Conservation (phyloP, 257 asterid genomes). For the Salvia hispanica region DNA sequence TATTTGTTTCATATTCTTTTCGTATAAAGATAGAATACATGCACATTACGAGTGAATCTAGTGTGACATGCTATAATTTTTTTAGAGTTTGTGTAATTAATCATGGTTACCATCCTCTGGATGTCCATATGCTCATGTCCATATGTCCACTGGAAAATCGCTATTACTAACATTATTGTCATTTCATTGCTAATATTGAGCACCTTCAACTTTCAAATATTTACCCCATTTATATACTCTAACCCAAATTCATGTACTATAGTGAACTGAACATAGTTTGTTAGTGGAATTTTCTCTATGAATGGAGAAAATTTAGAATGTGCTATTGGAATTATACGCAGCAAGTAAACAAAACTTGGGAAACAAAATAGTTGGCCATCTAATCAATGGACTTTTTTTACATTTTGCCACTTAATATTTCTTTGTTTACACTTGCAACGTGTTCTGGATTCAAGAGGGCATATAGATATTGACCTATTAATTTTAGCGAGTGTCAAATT, state of each 20-base stretch:
- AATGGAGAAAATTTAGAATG: background rate
- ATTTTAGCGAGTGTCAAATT: background rate
- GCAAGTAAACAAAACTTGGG: slow-evolving; percentile 17
- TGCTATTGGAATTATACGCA: slow-evolving; percentile 2
- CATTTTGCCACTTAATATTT: background rate
- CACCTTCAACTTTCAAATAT: background rate
- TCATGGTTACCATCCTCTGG: too few species aligned
- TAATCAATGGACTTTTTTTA: background rate
- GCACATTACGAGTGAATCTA: background rate
- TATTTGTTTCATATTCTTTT: slow-evolving; percentile 14
- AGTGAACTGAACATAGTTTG: slow-evolving; percentile 9
- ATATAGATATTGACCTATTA: too few species aligned
- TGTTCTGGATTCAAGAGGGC: slow-evolving; percentile 19
- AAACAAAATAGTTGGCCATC: background rate
- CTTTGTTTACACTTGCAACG: background rate
- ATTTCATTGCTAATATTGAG: background rate
- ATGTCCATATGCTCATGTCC: too few species aligned
- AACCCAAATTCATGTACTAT: background rate
- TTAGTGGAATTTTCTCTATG: background rate
- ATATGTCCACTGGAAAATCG: background rate
- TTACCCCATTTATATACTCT: too few species aligned
- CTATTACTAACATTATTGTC: background rate
- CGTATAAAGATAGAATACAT: background rate
- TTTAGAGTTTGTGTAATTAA: slow-evolving; percentile 9
- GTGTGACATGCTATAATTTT: background rate